phyloP scores from a whole-genome alignment of 1,284 basidiomycete species.

The Leccinum angustisporum region DNA sequence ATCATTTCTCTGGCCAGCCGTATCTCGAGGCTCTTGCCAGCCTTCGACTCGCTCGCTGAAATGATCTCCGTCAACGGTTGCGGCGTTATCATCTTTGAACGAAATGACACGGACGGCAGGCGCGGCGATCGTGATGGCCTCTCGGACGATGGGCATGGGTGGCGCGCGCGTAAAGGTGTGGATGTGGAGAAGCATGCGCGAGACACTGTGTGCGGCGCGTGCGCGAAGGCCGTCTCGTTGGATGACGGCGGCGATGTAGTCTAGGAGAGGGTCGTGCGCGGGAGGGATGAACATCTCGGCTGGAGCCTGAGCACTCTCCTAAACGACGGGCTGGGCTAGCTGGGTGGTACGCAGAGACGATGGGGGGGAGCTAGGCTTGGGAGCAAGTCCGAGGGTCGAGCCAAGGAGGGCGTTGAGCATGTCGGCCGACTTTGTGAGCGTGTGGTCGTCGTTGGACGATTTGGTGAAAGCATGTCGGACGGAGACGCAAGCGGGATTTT shows the following conservation, averaged over 20 bases:
- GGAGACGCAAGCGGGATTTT: not conserved
- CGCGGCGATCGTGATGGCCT: conserved; percentile 63
- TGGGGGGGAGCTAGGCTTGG: not conserved
- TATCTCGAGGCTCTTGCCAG: conserved; percentile 58
- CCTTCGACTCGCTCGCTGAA: conserved; percentile 50
- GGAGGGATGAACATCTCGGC: conserved; percentile 61
- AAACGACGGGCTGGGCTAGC: not conserved
- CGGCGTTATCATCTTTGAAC: conserved; percentile 58
- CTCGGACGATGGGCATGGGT: conserved; percentile 74
- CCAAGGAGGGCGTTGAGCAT: conserved; percentile 23
- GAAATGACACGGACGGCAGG: conserved; percentile 62
- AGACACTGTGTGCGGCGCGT: conserved; percentile 57
- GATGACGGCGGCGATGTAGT: conserved; percentile 67
- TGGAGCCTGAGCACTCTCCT: no score
- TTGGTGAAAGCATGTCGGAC: conserved; percentile 16
- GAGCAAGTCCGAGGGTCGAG: conserved; percentile 17
- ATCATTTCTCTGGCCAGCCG: conserved; percentile 77
- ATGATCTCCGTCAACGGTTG: conserved; percentile 75
- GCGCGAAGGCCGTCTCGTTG: conserved; percentile 71
- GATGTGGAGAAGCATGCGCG: conserved; percentile 66
- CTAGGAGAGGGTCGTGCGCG: conserved; percentile 72
- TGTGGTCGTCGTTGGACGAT: conserved; percentile 23
- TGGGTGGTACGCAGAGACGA: not conserved
- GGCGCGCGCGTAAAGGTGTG: conserved; percentile 73
- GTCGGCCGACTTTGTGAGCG: conserved; percentile 24